A percentile compares a stretch with the other conserved stretches of the same genome.
These are phyloP conservation scores for Rhizophagus clarus DNA, from an alignment of 192 early-diverging fungal genomes.

Conservation along the genomic window DNA sequence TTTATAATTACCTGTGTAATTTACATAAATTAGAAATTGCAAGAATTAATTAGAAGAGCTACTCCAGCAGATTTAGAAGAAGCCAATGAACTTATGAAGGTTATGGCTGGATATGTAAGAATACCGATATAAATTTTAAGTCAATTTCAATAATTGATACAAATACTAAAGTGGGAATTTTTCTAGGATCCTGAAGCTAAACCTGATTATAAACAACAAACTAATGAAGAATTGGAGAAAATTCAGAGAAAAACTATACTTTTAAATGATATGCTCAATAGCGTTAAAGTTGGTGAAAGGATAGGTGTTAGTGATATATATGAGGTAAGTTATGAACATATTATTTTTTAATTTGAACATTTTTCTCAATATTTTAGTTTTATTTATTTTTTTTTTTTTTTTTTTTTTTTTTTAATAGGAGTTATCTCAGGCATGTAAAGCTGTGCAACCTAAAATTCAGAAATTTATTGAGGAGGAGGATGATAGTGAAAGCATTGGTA, in stretches of 20 bases:
- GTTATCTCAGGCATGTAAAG: slow-evolving; percentile 63
- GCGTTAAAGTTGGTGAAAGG: slow-evolving; percentile 60
- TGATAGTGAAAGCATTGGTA: slow-evolving; percentile 78
- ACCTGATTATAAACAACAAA: slow-evolving; percentile 86
- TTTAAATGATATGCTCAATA: slow-evolving; percentile 81
- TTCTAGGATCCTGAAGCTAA: slow-evolving; percentile 57
- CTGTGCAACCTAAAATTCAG: slow-evolving; percentile 74
- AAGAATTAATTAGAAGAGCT: slow-evolving; percentile 94
- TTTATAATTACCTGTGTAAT: not conserved
- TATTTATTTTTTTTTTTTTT: no score
- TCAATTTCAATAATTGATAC: not conserved
- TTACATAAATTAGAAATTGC: slow-evolving; percentile 70
- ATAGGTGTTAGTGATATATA: slow-evolving; percentile 53
- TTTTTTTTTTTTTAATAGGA: slow-evolving; percentile 65
- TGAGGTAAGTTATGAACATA: slow-evolving; percentile 34
- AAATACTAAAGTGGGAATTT: not conserved
- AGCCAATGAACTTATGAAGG: slow-evolving; percentile 97
- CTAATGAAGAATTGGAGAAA: slow-evolving; percentile 75
- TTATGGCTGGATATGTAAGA: slow-evolving; percentile 92
- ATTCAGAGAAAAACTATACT: slow-evolving; percentile 77
- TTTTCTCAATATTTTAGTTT: not conserved
- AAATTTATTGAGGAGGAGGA: slow-evolving; percentile 71
- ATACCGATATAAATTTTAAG: slow-evolving; percentile 42
- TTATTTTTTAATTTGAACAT: not conserved
- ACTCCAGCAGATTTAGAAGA: slow-evolving; percentile 91